Evolutionary conservation across 2,329 filamentous ascomycete genomes (phyloP).

Genomic region (Botrytis sinoallii): DNA sequence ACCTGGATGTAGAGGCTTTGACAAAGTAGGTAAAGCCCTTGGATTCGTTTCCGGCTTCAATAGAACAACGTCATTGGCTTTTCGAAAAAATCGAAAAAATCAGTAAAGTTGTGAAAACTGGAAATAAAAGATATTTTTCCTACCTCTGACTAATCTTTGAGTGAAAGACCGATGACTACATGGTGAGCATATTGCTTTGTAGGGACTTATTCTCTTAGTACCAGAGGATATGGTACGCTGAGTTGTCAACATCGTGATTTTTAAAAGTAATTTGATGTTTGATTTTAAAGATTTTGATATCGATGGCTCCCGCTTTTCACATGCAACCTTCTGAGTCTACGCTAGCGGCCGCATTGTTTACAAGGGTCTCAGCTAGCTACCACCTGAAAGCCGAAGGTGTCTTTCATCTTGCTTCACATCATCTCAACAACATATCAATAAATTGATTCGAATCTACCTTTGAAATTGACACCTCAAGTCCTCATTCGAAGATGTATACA

Average conservation of each 20-base stretch:
- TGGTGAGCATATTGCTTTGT: not conserved
- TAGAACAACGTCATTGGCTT: conserved; percentile 33
- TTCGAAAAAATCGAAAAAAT: not conserved
- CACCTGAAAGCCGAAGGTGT: not conserved
- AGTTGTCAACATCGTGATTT: conserved; percentile 1
- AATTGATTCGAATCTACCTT: not conserved
- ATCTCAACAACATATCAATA: not conserved
- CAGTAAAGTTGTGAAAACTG: not conserved
- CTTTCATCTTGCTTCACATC: not conserved
- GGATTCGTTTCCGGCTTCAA: conserved; percentile 26
- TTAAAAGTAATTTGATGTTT: not conserved
- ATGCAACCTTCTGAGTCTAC: conserved; percentile 12
- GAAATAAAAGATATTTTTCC: not conserved
- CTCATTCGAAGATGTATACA: conserved; percentile 30
- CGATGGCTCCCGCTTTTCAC: conserved; percentile 16
- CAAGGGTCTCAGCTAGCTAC: not conserved
- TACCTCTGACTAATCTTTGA: conserved; percentile 15
- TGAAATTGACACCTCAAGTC: not conserved
- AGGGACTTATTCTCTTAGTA: not conserved
- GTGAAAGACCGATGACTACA: conserved; percentile 5
- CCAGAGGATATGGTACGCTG: not conserved
- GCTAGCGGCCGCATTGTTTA: conserved; percentile 20
- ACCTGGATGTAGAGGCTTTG: conserved; percentile 42
- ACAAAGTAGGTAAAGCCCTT: conserved; percentile 36
- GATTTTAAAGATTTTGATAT: not conserved